These are phyloP conservation scores for Paramecium bursaria DNA, from an alignment of 73 alveolate species.

Conservation along the genomic window DNA sequence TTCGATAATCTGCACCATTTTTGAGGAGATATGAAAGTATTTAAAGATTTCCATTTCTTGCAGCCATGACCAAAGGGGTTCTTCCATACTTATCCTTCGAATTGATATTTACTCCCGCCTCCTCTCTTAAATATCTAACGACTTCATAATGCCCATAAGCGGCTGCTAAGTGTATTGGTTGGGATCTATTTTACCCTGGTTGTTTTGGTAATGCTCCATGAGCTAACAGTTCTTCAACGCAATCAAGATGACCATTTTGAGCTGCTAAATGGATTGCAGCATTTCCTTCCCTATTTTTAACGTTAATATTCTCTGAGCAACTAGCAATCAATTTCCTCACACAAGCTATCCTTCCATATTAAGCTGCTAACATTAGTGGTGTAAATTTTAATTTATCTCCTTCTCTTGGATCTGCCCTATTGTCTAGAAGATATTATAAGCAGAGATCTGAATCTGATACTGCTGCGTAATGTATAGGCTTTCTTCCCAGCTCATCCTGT, in stretches of 20 bases:
- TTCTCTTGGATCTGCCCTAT: conserved; percentile 90
- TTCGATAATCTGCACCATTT: conserved; percentile 91
- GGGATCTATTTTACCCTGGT: conserved; percentile 84
- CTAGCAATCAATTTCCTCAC: conserved; percentile 76
- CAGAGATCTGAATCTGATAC: conserved; percentile 90
- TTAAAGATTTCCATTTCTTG: conserved; percentile 90
- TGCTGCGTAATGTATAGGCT: conserved; percentile 98
- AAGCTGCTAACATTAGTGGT: conserved; percentile 93
- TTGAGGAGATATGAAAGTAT: conserved; percentile 84
- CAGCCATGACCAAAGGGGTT: conserved; percentile 93
- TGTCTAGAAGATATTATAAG: conserved; percentile 81
- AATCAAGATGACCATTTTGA: conserved; percentile 85
- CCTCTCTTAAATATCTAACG: conserved; percentile 77
- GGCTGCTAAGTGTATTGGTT: conserved; percentile 96
- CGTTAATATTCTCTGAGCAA: conserved; percentile 67
- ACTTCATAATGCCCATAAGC: conserved; percentile 90
- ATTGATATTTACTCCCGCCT: conserved; percentile 85
- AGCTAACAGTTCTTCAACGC: conserved; percentile 82
- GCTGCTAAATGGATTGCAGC: conserved; percentile 97
- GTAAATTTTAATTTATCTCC: conserved; percentile 87
- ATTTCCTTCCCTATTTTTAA: conserved; percentile 82
- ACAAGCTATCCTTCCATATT: conserved; percentile 83
- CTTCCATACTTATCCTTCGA: conserved; percentile 92
- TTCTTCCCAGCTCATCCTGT: conserved; percentile 87
- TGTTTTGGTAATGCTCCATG: conserved; percentile 83